Percentiles rank a stretch among this genome's conserved stretches.
phyloP scores from a whole-genome alignment of 495 filamentous ascomycete genomes.

The Xylaria cubensis region DNA sequence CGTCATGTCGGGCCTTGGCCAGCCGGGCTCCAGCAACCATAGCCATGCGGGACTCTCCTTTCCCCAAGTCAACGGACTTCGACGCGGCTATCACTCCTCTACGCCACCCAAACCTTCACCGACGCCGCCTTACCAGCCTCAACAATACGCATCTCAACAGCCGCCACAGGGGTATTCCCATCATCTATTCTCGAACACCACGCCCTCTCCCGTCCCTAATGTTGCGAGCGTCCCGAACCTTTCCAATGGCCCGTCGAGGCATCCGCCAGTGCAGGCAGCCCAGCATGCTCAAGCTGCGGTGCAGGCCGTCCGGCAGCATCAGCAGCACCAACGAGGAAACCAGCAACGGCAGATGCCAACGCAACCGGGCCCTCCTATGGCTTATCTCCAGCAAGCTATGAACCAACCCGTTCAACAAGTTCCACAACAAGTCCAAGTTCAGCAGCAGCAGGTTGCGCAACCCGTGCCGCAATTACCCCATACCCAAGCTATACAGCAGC shows the following conservation, averaged over 20 bases:
- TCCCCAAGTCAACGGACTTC: constrained; percentile 34
- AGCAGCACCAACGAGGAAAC: constrained; percentile 40
- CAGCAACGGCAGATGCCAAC: constrained; percentile 43
- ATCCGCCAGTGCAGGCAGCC: constrained; percentile 41
- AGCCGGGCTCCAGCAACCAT: constrained; percentile 43
- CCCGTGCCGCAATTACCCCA: constrained; percentile 42
- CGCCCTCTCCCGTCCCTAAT: constrained; percentile 46
- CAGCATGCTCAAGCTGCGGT: constrained; percentile 49
- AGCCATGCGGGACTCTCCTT: constrained; percentile 46
- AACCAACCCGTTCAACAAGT: constrained; percentile 43
- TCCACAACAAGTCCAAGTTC: constrained; percentile 35
- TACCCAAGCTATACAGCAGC: constrained; percentile 39
- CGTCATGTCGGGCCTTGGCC: constrained; percentile 47
- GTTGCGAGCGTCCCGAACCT: constrained; percentile 43
- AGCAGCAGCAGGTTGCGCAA: constrained; percentile 36
- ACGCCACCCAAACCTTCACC: constrained; percentile 53
- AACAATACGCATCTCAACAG: constrained; percentile 48
- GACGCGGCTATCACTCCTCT: constrained; percentile 38
- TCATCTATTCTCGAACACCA: constrained; percentile 46
- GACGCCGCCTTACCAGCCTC: constrained; percentile 48
- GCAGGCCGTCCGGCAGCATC: constrained; percentile 41
- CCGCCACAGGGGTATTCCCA: constrained; percentile 40
- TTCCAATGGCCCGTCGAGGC: constrained; percentile 47
- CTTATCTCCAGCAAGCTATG: constrained; percentile 43
- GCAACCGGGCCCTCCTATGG: constrained; percentile 35